Evolutionary conservation across 768 basidiomycete species (phyloP), one percentile per base, ranked within the genome.

Genomic region (Xerocomellus chrysenteron): DNA sequence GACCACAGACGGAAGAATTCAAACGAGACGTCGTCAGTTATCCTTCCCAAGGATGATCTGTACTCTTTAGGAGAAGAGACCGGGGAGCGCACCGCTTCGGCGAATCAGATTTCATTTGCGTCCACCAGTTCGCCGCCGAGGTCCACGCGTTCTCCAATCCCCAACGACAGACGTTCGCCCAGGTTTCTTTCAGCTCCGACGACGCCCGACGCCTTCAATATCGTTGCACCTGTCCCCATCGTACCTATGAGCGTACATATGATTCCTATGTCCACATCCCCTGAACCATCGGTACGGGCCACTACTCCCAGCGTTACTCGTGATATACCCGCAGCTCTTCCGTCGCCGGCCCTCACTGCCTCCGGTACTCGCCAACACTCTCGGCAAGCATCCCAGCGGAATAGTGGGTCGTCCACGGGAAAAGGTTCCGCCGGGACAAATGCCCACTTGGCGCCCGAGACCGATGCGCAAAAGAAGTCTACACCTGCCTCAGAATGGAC

Each of bases 401-500:
- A 72, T 41, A 81, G 79, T 47, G 54, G 75, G 21, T 68, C 71
- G 47, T 73, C 74, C 50, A 37, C 49, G 2, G 52, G 64, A 16
- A 68, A 44, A 33, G 13, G 71, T 54, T 72, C 70, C 40, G 63
- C 52, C 32, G 65, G 50, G 48, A 33, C 32, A 35, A 67, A 56
- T 51, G 66, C 55, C 28, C 60, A 61, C 36, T 53, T 57, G 1
- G 35, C 63, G 42, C 54, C 68, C 51, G 65, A 67, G 58, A 35
- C 54, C 11, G 68, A 63, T 5, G 40, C 36, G 3, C 54, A 47
- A n/a, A 71, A 61, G 48, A 78, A 75, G 50, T 73, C 73, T 32
- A 67, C 66, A 1, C 77, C 81, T 61, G 82, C 91, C 1, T 79
- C 80, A 0, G 88, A 90, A 53, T 99, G 97, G 97, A 78, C 74